Evolutionary conservation across 805 yeast genomes (phyloP).

Genomic region (Candida sithepensis): DNA sequence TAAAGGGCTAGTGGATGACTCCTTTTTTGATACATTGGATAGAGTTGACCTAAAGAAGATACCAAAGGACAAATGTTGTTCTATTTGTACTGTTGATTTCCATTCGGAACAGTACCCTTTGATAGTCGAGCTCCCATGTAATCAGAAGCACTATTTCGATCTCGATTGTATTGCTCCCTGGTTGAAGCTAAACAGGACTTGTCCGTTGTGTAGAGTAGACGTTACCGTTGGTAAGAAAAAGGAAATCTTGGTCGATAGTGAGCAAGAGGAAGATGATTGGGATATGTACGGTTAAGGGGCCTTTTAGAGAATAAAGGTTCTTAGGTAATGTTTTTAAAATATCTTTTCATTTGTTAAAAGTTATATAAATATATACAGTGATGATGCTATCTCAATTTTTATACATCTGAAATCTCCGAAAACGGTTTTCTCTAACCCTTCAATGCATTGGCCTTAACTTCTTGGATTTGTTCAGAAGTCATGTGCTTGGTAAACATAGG

Average conservation of each 20-base stretch:
- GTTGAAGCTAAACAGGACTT: slow-evolving; percentile 69
- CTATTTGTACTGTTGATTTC: slow-evolving; percentile 78
- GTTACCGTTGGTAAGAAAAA: slow-evolving; percentile 48
- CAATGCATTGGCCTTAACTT: slow-evolving; percentile 12
- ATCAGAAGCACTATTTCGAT: slow-evolving; percentile 68
- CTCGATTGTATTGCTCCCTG: slow-evolving; percentile 89
- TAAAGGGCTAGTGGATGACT: slow-evolving; percentile 41
- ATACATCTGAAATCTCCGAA: background rate
- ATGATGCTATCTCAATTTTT: background rate
- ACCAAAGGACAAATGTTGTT: slow-evolving; percentile 59
- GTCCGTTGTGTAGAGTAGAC: slow-evolving; percentile 85
- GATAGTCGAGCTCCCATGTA: slow-evolving; percentile 73
- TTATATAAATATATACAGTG: slow-evolving; percentile 10
- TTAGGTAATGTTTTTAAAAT: background rate
- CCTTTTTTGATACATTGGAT: slow-evolving; percentile 72
- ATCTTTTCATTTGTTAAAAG: background rate
- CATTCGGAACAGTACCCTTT: slow-evolving; percentile 73
- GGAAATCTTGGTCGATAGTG: slow-evolving; percentile 38
- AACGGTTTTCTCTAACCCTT: background rate
- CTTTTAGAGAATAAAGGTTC: background rate
- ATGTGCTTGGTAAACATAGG: slow-evolving; percentile 64
- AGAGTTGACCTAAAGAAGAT: slow-evolving; percentile 48
- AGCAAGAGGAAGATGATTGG: slow-evolving; percentile 69
- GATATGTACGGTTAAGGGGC: slow-evolving; percentile 73
- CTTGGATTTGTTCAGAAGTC: slow-evolving; percentile 23